phyloP scores from a whole-genome alignment of 2,329 filamentous ascomycete genomes.

The Neofusicoccum laricinum region DNA sequence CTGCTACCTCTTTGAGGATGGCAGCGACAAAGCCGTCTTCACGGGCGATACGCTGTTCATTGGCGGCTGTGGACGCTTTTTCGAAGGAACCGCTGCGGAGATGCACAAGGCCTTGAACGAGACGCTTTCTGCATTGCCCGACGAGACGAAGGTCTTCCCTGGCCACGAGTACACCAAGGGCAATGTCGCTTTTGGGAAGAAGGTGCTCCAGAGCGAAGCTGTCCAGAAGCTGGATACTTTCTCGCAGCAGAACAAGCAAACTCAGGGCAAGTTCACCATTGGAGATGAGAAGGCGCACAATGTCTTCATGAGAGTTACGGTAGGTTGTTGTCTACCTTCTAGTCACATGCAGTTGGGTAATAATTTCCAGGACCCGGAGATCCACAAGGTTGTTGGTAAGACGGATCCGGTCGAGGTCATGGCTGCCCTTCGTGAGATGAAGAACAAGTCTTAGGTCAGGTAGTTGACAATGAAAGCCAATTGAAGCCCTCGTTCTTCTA shows the following conservation, averaged over 20 bases:
- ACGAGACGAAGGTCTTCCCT: constrained; percentile 90
- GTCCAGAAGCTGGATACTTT: constrained; percentile 74
- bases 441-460: constrained; percentile 54
- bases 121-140: constrained; percentile 73
- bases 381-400: constrained; percentile 81
- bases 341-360: background rate
- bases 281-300: constrained; percentile 96
- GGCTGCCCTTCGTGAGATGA: constrained; percentile 82
- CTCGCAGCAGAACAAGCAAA: constrained; percentile 76
- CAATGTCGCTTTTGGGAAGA: constrained; percentile 84
- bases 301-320: constrained; percentile 84
- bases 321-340: background rate
- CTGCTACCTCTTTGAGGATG: constrained; percentile 88
- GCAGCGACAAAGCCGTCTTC: constrained; percentile 72
- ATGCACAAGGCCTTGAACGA: constrained; percentile 94
- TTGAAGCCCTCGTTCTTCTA: no score
- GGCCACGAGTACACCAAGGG: constrained; percentile 98
- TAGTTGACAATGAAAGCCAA: background rate
- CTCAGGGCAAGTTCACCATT: constrained; percentile 94
- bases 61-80: constrained; percentile 91
- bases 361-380: constrained; percentile 65
- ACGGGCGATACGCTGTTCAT: constrained; percentile 97
- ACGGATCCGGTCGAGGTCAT: constrained; percentile 81
- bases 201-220: constrained; percentile 68
- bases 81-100: constrained; percentile 78